Conservation (phyloP, 2,329 filamentous ascomycete species). For the Lojkania enalia region DNA sequence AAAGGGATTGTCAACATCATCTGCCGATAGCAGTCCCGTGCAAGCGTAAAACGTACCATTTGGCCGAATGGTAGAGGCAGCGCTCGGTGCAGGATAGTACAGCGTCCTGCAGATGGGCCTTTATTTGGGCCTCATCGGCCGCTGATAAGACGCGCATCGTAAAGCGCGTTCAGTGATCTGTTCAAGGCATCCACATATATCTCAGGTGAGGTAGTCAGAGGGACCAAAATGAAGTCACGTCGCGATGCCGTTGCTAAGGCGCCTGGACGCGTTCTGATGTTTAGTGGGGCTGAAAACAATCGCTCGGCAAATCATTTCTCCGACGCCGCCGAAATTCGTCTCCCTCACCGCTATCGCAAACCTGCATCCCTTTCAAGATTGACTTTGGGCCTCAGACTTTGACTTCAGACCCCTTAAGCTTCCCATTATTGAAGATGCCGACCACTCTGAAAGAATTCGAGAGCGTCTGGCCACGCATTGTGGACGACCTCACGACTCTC, state of each 20-base stretch:
- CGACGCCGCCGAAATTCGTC: conserved; percentile 21
- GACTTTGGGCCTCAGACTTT: conserved; percentile 3
- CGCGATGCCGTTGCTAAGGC: not conserved
- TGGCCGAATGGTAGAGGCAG: conserved; percentile 92
- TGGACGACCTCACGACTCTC: conserved; percentile 78
- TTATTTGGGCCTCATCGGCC: conserved; percentile 61
- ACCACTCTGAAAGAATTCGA: conserved; percentile 87
- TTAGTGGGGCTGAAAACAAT: conserved; percentile 15
- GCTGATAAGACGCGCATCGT: conserved; percentile 41
- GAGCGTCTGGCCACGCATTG: conserved; percentile 82
- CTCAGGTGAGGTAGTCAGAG: not conserved
- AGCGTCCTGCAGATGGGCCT: conserved; percentile 77
- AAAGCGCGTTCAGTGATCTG: too few species aligned
- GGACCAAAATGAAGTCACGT: not conserved
- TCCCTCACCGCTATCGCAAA: conserved; percentile 21
- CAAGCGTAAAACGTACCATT: conserved; percentile 76
- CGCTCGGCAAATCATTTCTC: conserved; percentile 20
- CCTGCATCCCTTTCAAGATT: conserved; percentile 16
- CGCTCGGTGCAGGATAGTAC: conserved; percentile 90
- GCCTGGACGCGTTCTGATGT: not conserved
- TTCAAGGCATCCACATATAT: too few species aligned
- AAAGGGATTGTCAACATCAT: too few species aligned
- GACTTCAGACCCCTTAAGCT: conserved; percentile 1
- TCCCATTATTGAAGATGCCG: conserved; percentile 55
- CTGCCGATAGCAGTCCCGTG: too few species aligned